Conservation (phyloP, 2,329 filamentous ascomycete genomes). For the Didymella sp. region DNA sequence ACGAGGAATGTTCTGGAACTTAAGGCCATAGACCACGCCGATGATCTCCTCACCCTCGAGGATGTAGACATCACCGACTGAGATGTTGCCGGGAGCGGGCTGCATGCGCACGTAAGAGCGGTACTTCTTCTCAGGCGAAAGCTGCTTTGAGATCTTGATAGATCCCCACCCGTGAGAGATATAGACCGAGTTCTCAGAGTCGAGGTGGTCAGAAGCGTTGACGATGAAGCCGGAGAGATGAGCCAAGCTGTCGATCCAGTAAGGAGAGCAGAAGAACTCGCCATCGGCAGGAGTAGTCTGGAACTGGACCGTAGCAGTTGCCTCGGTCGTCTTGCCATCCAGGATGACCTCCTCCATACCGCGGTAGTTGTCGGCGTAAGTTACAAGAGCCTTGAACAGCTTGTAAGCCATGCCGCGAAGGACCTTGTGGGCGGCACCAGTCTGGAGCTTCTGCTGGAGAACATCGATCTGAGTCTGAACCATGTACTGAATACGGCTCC, state of each 20-base stretch:
- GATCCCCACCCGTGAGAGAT: slow-evolving; percentile 68
- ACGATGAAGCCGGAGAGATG: slow-evolving; percentile 67
- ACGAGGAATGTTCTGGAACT: slow-evolving; percentile 72
- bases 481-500: slow-evolving; percentile 69
- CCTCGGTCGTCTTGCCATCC: slow-evolving; percentile 63
- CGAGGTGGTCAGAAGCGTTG: slow-evolving; percentile 65
- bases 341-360: slow-evolving; percentile 66
- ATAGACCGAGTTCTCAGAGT: slow-evolving; percentile 66
- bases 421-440: slow-evolving; percentile 73
- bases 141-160: slow-evolving; percentile 63
- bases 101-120: slow-evolving; percentile 69
- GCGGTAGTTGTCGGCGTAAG: slow-evolving; percentile 63
- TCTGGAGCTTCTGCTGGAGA: slow-evolving; percentile 70
- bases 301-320: slow-evolving; percentile 62
- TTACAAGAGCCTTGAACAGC: slow-evolving; percentile 66
- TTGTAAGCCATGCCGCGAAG: slow-evolving; percentile 81
- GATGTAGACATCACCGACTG: slow-evolving; percentile 66
- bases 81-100: slow-evolving; percentile 61
- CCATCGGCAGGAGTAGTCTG: slow-evolving; percentile 61
- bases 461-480: slow-evolving; percentile 65
- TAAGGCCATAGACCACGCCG: slow-evolving; percentile 66
- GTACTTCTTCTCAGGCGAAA: slow-evolving; percentile 61
- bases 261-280: slow-evolving; percentile 65
- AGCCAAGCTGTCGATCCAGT: slow-evolving; percentile 65
- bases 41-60: slow-evolving; percentile 66